Conservation (phyloP, 2,329 filamentous ascomycete species). For the Tolypocladium pustulatum region DNA sequence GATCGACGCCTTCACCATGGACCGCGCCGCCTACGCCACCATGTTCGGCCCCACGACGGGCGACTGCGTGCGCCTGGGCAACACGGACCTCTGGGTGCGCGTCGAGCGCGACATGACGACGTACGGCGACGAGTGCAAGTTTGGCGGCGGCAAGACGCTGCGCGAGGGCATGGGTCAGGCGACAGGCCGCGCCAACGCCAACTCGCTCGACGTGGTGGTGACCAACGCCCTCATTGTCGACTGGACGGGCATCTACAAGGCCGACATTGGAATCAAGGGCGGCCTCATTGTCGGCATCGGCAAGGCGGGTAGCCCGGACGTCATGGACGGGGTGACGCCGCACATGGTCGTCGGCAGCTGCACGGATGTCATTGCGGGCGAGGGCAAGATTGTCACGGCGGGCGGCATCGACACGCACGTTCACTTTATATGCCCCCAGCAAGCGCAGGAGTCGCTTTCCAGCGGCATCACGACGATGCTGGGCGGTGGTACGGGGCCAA, state of each 20-base stretch:
- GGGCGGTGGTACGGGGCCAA: conserved; percentile 87
- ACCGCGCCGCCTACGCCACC: conserved; percentile 64
- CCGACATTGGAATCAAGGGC: conserved; percentile 86
- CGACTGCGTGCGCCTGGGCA: conserved; percentile 70
- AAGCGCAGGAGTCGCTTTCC: conserved; percentile 71
- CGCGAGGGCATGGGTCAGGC: conserved; percentile 95
- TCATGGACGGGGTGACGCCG: conserved; percentile 78
- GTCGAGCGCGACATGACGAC: conserved; percentile 77
- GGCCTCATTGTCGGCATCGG: conserved; percentile 82
- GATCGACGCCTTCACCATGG: conserved; percentile 59
- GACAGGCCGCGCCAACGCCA: conserved; percentile 59
- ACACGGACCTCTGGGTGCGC: conserved; percentile 81
- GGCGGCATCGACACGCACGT: conserved; percentile 87
- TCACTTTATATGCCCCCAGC: conserved; percentile 92
- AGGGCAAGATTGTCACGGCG: conserved; percentile 83
- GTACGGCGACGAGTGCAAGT: conserved; percentile 91
- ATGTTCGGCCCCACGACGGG: conserved; percentile 94
- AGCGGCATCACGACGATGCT: conserved; percentile 85
- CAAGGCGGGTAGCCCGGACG: conserved; percentile 93
- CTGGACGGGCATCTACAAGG: conserved; percentile 90
- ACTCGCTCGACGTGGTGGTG: conserved; percentile 74
- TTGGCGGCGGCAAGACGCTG: conserved; percentile 88
- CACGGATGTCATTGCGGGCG: conserved; percentile 85
- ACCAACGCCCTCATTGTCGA: conserved; percentile 86
- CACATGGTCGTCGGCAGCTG: conserved; percentile 76